Evolutionary conservation across 345 rosid genomes (phyloP).

Genomic region (Brassica nigra): DNA sequence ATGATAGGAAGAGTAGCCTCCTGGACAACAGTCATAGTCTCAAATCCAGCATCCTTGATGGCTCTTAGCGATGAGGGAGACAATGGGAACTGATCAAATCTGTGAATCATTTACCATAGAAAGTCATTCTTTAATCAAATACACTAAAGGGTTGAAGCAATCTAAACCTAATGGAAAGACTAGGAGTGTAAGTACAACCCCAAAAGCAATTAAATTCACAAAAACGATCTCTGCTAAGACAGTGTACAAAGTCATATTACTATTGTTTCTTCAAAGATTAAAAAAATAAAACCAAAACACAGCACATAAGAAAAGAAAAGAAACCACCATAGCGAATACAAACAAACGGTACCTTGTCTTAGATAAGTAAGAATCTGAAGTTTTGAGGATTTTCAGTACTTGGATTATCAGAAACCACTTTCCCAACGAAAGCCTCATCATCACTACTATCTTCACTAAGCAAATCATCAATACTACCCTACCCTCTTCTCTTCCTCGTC

Average conservation of each 20-base stretch:
- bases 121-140: conserved; percentile 27
- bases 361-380: conserved; percentile 72
- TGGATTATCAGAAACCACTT: conserved; percentile 23
- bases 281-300: background rate
- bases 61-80: conserved; percentile 85
- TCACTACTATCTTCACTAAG: conserved; percentile 47
- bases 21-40: conserved; percentile 95
- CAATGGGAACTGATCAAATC: conserved; percentile 78
- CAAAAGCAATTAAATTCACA: too few species aligned
- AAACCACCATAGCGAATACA: background rate
- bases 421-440: conserved; percentile 19
- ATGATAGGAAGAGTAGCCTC: conserved; percentile 91
- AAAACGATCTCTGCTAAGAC: background rate
- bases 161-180: background rate
- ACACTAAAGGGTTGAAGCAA: conserved; percentile 7
- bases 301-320: background rate
- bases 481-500: conserved; percentile 37
- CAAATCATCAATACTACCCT: conserved; percentile 48
- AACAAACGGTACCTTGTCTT: conserved; percentile 75
- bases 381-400: conserved; percentile 43
- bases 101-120: conserved; percentile 44
- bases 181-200: background rate
- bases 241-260: background rate
- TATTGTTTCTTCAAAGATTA: too few species aligned
- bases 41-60: conserved; percentile 89